phyloP scores from a whole-genome alignment of 768 basidiomycete genomes.

The Boletales sp. region DNA sequence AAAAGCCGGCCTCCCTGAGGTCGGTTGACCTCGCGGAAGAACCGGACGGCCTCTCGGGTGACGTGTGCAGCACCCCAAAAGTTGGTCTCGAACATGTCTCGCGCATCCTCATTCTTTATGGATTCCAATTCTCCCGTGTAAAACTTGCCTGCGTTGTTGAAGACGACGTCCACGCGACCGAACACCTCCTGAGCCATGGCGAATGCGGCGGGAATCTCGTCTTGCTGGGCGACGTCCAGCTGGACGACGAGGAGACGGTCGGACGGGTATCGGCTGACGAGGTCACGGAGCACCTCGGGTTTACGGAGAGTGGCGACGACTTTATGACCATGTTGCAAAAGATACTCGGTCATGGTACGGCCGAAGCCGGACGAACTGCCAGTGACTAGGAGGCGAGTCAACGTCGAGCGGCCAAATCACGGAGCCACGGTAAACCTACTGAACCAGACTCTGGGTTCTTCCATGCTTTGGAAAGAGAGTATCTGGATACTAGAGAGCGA shows the following conservation, averaged over 20 bases:
- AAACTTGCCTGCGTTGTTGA: slow-evolving; percentile 33
- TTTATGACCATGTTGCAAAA: slow-evolving; percentile 33
- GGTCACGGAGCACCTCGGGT: slow-evolving; percentile 30
- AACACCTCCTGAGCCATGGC: slow-evolving; percentile 20
- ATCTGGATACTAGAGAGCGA: no score
- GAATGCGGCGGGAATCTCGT: slow-evolving; percentile 28
- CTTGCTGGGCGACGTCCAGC: slow-evolving; percentile 29
- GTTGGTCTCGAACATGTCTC: slow-evolving; percentile 33
- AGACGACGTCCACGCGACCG: slow-evolving; percentile 37
- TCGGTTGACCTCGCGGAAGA: slow-evolving; percentile 37
- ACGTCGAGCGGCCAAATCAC: no score
- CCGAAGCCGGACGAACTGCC: slow-evolving; percentile 41
- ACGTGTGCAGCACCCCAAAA: slow-evolving; percentile 36
- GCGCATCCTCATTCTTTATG: slow-evolving; percentile 26
- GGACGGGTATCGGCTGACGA: slow-evolving; percentile 18
- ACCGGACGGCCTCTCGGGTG: slow-evolving; percentile 26
- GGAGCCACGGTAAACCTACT: no score
- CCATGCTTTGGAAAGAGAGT: no score
- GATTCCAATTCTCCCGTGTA: slow-evolving; percentile 34
- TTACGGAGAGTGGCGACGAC: slow-evolving; percentile 43
- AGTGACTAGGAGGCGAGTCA: slow-evolving; percentile 13
- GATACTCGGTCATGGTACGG: slow-evolving; percentile 28
- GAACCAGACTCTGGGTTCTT: no score
- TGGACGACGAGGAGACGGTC: slow-evolving; percentile 28
- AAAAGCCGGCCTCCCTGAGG: slow-evolving; percentile 38